These are phyloP conservation scores for Fusarium protoensiforme DNA, from an alignment of 2,329 filamentous ascomycete species.

Conservation along the genomic window DNA sequence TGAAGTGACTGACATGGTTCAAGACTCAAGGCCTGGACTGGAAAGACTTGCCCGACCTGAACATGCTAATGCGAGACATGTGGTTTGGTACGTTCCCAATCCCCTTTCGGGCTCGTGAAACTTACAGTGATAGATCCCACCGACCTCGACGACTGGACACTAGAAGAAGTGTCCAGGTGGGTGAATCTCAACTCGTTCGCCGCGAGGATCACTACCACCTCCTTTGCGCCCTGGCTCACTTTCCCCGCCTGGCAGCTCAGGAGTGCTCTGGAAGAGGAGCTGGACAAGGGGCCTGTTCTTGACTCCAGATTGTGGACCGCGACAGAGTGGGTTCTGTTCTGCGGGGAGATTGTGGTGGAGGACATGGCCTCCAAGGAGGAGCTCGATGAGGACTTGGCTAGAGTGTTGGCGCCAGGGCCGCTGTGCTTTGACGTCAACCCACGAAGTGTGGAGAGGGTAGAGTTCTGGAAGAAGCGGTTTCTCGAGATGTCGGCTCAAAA, in stretches of 20 bases:
- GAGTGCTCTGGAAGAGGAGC: neutral
- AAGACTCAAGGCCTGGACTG: neutral
- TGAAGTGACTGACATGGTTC: neutral
- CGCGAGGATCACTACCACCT: neutral
- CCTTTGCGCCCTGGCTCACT: neutral
- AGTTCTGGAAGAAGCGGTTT: neutral
- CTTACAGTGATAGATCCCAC: neutral
- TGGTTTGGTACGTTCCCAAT: neutral
- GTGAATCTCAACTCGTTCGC: neutral
- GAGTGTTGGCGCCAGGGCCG: neutral
- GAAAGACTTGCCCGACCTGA: neutral
- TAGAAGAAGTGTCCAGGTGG: neutral
- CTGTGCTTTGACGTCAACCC: neutral
- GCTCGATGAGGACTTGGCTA: fast-evolving
- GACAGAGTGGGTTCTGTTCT: neutral
- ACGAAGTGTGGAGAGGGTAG: neutral
- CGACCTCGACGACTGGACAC: neutral
- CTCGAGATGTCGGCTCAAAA: neutral
- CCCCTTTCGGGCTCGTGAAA: neutral
- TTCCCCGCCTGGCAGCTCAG: neutral
- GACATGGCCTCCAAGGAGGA: neutral
- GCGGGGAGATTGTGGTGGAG: neutral
- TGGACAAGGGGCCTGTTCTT: neutral
- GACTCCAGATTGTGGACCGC: neutral
- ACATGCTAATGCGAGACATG: neutral